These are phyloP conservation scores for Didymosphaeria variabile DNA, from an alignment of 2,329 filamentous ascomycete species.

Conservation along the genomic window DNA sequence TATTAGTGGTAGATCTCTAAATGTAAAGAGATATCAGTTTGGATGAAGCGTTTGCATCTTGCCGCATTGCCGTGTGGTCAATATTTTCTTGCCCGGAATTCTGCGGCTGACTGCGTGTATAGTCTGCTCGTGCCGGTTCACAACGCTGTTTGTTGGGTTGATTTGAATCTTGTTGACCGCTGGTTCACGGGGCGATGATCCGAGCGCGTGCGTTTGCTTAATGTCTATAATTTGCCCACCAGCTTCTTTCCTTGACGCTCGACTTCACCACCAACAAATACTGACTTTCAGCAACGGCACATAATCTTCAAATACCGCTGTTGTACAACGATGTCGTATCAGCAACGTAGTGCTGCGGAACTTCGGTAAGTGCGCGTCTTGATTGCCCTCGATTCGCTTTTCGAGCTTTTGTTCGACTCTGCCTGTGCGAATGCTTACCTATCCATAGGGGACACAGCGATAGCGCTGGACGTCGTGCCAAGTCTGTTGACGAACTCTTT, in stretches of 20 bases:
- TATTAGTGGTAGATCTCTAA: neutral
- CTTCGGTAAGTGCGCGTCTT: neutral
- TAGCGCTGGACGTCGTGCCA: neutral
- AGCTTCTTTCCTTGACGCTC: neutral
- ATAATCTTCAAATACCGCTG: neutral
- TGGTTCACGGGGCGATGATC: neutral
- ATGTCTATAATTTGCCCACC: neutral
- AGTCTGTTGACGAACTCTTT: neutral
- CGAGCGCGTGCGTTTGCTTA: neutral
- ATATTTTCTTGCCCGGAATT: neutral
- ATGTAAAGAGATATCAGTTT: constrained; percentile 2
- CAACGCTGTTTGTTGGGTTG: neutral
- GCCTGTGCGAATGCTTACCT: neutral
- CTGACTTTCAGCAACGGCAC: neutral
- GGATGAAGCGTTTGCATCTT: neutral
- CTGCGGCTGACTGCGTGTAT: neutral
- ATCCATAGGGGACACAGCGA: neutral
- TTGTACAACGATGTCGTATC: constrained; percentile 2
- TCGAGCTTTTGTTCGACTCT: neutral
- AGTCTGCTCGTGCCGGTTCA: neutral
- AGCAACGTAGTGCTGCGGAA: neutral
- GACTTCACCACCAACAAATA: neutral
- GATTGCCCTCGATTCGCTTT: neutral
- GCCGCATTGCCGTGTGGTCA: neutral
- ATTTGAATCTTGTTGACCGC: neutral